Percentiles rank a stretch among this genome's conserved stretches.
Conservation (phyloP, 2,329 filamentous ascomycete species). For the Arthrobotrys sinensis region DNA sequence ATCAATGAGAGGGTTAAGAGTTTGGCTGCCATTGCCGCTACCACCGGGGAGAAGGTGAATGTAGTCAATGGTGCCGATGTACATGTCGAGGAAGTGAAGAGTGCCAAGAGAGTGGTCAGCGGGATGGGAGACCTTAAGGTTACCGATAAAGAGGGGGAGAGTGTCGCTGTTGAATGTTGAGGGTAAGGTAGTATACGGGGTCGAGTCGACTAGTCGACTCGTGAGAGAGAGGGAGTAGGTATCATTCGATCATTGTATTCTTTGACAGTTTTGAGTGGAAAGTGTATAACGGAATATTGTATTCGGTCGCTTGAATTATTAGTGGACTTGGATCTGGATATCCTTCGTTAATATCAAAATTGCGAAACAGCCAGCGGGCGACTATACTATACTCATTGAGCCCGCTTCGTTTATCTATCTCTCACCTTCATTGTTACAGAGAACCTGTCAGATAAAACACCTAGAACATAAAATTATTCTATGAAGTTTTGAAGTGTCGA, state of each 20-base stretch:
- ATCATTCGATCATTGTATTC: conserved; percentile 10
- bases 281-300: neutral
- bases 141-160: conserved; percentile 18
- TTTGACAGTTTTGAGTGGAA: neutral
- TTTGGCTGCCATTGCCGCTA: conserved; percentile 69
- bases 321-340: neutral
- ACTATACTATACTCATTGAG: neutral
- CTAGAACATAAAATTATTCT: neutral
- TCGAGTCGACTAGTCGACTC: no score
- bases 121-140: conserved; percentile 45
- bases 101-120: conserved; percentile 4
- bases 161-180: conserved; percentile 22
- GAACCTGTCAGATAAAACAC: neutral
- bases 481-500: no score
- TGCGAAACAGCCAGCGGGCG: neutral
- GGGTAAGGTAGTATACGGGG: neutral
- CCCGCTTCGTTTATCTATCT: neutral
- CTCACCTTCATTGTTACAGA: neutral
- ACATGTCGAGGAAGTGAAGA: conserved; percentile 69
- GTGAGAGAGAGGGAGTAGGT: neutral
- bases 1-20: conserved; percentile 70
- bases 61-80: conserved; percentile 68
- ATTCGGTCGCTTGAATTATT: neutral
- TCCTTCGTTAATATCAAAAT: neutral
- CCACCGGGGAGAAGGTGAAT: conserved; percentile 1